Percentiles rank a stretch among this genome's conserved stretches.
These are phyloP conservation scores for Saccharomyces mikatae DNA, from an alignment of 805 yeast genomes.

Conservation along the genomic window DNA sequence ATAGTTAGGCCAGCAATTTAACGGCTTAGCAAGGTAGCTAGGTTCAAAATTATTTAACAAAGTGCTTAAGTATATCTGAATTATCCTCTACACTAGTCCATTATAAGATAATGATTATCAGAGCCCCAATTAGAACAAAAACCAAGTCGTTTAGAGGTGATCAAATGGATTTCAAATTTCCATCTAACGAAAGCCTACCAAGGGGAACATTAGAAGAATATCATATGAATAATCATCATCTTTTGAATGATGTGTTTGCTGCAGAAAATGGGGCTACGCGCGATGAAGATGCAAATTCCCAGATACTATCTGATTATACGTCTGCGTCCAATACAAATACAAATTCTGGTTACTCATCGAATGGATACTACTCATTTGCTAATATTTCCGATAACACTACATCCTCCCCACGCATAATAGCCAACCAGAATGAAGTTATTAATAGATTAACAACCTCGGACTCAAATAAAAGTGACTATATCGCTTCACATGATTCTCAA, in stretches of 20 bases:
- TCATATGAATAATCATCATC: constrained; percentile 24
- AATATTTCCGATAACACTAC: constrained; percentile 33
- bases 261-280: constrained; percentile 1
- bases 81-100: neutral
- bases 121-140: constrained; percentile 30
- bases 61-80: neutral
- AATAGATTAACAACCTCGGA: neutral
- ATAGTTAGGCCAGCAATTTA: neutral
- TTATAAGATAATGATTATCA: constrained; percentile 14
- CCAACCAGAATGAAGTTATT: neutral
- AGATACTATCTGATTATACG: constrained; percentile 26
- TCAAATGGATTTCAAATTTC: constrained; percentile 35
- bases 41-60: neutral
- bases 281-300: constrained; percentile 23
- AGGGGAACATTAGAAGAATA: constrained; percentile 10
- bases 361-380: constrained; percentile 31
- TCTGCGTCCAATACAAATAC: constrained; percentile 15
- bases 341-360: constrained; percentile 22
- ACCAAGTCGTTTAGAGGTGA: constrained; percentile 34
- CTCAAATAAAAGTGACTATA: neutral
- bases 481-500: neutral
- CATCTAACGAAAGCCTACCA: constrained; percentile 25
- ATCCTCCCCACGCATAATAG: constrained; percentile 5
- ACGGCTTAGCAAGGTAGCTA: neutral
- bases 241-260: constrained; percentile 17